Percentiles rank a stretch among this genome's conserved stretches.
Conservation (phyloP, 2,329 filamentous ascomycete species). For the Colletotrichum agaves region DNA sequence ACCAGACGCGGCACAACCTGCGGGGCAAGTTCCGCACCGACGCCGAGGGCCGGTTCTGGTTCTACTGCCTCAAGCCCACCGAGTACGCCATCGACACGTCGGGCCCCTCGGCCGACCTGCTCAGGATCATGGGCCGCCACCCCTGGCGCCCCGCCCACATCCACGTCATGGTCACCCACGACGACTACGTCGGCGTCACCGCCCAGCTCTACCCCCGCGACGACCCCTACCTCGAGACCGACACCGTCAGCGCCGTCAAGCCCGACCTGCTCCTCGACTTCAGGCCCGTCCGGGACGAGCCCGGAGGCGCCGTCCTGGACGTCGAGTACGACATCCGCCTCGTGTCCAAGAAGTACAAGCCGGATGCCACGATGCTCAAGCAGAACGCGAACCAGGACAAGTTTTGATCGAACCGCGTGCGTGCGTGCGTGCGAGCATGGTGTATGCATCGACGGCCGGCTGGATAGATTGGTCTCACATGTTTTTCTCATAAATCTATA, state of each 20-base stretch:
- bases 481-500: no score
- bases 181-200: slow-evolving; percentile 70
- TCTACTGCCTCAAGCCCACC: slow-evolving; percentile 73
- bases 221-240: slow-evolving; percentile 62
- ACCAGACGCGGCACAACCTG: slow-evolving; percentile 70
- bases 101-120: slow-evolving; percentile 45
- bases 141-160: slow-evolving; percentile 42
- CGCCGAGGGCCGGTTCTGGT: slow-evolving; percentile 69
- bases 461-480: background rate
- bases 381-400: slow-evolving; percentile 40
- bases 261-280: slow-evolving; percentile 56
- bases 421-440: no score
- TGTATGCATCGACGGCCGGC: slow-evolving; percentile 8
- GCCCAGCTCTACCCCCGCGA: slow-evolving; percentile 74
- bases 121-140: slow-evolving; percentile 41
- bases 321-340: slow-evolving; percentile 45
- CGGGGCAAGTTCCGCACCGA: slow-evolving; percentile 72
- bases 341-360: slow-evolving; percentile 42
- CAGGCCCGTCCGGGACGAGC: slow-evolving; percentile 51
- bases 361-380: slow-evolving; percentile 39
- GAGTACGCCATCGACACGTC: slow-evolving; percentile 71
- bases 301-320: slow-evolving; percentile 45
- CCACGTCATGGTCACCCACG: slow-evolving; percentile 51
- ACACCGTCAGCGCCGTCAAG: slow-evolving; percentile 51
- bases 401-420: slow-evolving; percentile 11